Conservation (phyloP, 192 early-diverging fungal genomes). For the Lobosporangium transversale region DNA sequence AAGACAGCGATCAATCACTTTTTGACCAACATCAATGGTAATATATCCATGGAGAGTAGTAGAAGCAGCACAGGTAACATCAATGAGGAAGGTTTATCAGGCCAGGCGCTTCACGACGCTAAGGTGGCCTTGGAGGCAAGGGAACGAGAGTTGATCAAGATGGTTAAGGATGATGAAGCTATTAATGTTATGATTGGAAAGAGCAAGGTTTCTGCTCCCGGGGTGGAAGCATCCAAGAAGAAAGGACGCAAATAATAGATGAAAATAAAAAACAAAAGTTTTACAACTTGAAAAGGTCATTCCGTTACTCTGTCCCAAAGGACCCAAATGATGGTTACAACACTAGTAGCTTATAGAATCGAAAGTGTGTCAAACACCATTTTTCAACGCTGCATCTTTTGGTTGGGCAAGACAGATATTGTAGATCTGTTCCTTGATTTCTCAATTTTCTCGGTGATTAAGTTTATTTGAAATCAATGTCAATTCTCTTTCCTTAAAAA, state of each 20-base stretch:
- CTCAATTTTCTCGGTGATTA: too few relatives aligned
- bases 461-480: too few relatives aligned
- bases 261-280: not conserved
- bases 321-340: too few relatives aligned
- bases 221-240: constrained; percentile 74
- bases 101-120: constrained; percentile 50
- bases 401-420: too few relatives aligned
- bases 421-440: too few relatives aligned
- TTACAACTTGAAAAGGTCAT: too few relatives aligned
- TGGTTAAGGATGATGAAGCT: constrained; percentile 85
- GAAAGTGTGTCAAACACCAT: too few relatives aligned
- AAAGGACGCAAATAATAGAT: constrained; percentile 36
- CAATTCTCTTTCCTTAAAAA: too few relatives aligned
- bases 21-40: constrained; percentile 35
- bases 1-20: constrained; percentile 53
- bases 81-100: constrained; percentile 54
- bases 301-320: too few relatives aligned
- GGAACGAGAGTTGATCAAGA: constrained; percentile 84
- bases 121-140: constrained; percentile 52
- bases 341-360: too few relatives aligned
- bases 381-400: too few relatives aligned
- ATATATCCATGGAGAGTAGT: not conserved
- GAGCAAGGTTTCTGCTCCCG: constrained; percentile 84
- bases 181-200: constrained; percentile 87
- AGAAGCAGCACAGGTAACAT: not conserved